Evolutionary conservation across 352 stramenopile species (phyloP).

Genomic region (Globisporangium apiculatum): DNA sequence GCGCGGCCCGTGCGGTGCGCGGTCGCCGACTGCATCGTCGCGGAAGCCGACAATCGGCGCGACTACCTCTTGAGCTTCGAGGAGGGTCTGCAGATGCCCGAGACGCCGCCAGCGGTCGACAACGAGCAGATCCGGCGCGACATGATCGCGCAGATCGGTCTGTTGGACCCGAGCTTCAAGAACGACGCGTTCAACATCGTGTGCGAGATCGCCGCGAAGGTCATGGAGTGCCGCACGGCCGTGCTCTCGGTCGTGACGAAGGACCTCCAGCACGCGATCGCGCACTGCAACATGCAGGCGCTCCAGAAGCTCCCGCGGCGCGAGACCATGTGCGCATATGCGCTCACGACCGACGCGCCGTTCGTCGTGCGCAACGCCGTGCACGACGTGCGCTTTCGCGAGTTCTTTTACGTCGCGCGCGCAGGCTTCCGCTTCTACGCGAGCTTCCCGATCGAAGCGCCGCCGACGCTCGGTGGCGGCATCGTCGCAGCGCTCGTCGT

Average conservation of each 20-base stretch:
- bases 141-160: constrained; percentile 19
- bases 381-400: constrained; percentile 29
- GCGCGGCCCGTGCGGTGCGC: constrained; percentile 6
- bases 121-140: constrained; percentile 21
- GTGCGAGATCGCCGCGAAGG: constrained; percentile 23
- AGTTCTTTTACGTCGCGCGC: constrained; percentile 27
- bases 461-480: constrained; percentile 16
- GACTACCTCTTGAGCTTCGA: constrained; percentile 29
- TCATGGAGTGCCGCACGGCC: constrained; percentile 25
- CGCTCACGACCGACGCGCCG: constrained; percentile 22
- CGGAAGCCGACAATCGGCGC: constrained; percentile 14
- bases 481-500: constrained; percentile 29
- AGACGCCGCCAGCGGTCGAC: constrained; percentile 10
- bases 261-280: constrained; percentile 25
- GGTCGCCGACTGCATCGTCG: constrained; percentile 17
- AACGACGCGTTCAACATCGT: constrained; percentile 19
- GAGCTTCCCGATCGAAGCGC: constrained; percentile 26
- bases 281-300: constrained; percentile 17
- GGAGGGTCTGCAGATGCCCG: constrained; percentile 21
- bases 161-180: constrained; percentile 11
- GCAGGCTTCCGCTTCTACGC: constrained; percentile 26
- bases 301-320: constrained; percentile 23
- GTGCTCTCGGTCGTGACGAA: constrained; percentile 22
- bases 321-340: constrained; percentile 27
- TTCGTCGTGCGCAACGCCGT: constrained; percentile 27